Conservation (phyloP, 2,329 filamentous ascomycete genomes). For the Alternaria triticina region DNA sequence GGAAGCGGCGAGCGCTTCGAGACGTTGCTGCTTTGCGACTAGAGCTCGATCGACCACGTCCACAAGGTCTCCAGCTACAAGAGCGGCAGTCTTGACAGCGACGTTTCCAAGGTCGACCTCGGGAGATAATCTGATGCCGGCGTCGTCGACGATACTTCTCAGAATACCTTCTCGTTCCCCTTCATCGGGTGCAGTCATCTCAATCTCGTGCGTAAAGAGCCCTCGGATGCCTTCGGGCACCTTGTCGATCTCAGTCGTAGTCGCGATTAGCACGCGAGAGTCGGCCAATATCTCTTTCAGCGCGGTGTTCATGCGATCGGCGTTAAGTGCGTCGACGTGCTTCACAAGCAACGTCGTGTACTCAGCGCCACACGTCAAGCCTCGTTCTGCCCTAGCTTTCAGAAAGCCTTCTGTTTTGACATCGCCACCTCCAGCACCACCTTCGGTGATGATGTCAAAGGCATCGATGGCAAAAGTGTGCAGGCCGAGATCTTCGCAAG, state of each 20-base stretch:
- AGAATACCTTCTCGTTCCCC: conserved; percentile 89
- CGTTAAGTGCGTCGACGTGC: conserved; percentile 89
- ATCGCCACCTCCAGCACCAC: conserved; percentile 83
- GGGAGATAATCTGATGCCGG: conserved; percentile 76
- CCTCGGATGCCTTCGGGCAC: conserved; percentile 88
- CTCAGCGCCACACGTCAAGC: conserved; percentile 83
- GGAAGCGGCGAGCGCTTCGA: conserved; percentile 72
- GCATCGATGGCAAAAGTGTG: conserved; percentile 90
- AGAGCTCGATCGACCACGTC: conserved; percentile 92
- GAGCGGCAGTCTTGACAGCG: conserved; percentile 91
- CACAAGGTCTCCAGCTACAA: conserved; percentile 91
- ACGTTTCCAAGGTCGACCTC: conserved; percentile 85
- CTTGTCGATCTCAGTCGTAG: conserved; percentile 94
- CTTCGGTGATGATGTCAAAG: conserved; percentile 93
- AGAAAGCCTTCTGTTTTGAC: conserved; percentile 93
- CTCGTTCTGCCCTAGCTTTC: conserved; percentile 84
- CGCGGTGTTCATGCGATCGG: conserved; percentile 85
- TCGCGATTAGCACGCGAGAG: conserved; percentile 84
- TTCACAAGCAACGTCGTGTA: conserved; percentile 84
- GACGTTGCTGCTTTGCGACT: conserved; percentile 74
- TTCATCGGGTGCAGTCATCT: conserved; percentile 92
- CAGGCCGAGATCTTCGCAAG: conserved; percentile 86
- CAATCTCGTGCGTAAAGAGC: conserved; percentile 93
- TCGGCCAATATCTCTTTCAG: conserved; percentile 84
- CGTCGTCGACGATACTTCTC: conserved; percentile 75